Base-by-base conservation (phyloP, 164 flowering plant genomes). In the Pachysandra terminalis region DNA sequence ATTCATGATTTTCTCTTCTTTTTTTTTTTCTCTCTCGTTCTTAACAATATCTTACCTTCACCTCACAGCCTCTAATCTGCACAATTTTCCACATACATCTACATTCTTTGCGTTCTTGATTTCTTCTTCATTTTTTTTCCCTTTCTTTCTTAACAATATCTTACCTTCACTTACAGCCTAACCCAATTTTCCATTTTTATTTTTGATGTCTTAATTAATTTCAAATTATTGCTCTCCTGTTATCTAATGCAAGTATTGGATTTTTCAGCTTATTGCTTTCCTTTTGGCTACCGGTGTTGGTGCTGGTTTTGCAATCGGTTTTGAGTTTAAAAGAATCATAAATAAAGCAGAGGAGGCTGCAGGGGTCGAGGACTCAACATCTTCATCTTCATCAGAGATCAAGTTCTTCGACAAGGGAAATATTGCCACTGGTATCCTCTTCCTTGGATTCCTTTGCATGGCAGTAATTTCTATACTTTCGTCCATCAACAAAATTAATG, bases 201-300 rank as follows among this genome's bases (percentile, higher is more conserved):
- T 32, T 32, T 32, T 32, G 7, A 32, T 32, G 37, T 32, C 37
- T 32, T 32, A 32, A n/a, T n/a, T n/a, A n/a, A 32, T 32, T 32
- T 32, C 37, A 32, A 7, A 32, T 32, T 32, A 32, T 32, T 32
- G 37, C n/a, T n/a, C n/a, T n/a, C n/a, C n/a, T n/a, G n/a, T n/a
- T n/a, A n/a, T n/a, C 57, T 16, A 37, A 32, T 19, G 7, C 21
- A 37, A 40, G 3, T 64, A 16, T 49, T 28, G 64, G 59, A 22
- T 32, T 17, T 32, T 32, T 32, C 37, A 32, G 37, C 3, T 32
- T 32, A 32, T 32, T 32, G 37, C 77, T 55, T 76, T 76, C 27
- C 64, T 85, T 8, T 23, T 83, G 48, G 86, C 79, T 6, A 68
- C 81, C 0, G 85, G 79, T 7, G 79, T 69, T 17, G 89, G 81